Evolutionary conservation across 352 stramenopile genomes (phyloP).

Genomic region (Elongisporangium prolatum): DNA sequence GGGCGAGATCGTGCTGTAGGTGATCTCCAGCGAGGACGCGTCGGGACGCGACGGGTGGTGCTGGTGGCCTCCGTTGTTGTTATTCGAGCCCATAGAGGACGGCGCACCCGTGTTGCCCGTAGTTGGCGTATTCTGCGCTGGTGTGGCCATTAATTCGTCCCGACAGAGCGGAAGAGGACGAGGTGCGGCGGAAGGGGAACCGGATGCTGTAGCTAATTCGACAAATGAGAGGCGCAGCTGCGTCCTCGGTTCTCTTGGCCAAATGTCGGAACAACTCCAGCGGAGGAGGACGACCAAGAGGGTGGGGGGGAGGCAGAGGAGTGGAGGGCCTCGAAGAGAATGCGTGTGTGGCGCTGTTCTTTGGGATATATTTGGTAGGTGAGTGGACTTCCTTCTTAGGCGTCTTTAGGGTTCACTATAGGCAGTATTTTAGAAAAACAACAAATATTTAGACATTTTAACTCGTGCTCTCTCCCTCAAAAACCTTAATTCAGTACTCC

Average conservation of each 20-base stretch:
- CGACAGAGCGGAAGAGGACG: neutral
- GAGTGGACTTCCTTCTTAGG: neutral
- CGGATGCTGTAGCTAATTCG: neutral
- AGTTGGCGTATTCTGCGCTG: constrained; percentile 4
- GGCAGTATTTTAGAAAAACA: neutral
- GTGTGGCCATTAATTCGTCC: constrained; percentile 3
- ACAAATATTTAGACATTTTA: neutral
- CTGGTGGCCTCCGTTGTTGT: neutral
- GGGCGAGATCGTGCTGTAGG: constrained; percentile 77
- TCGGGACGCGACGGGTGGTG: constrained; percentile 5
- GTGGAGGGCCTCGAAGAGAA: neutral
- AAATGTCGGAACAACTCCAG: neutral
- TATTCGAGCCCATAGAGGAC: constrained; percentile 7
- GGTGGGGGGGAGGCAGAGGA: neutral
- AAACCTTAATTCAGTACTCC: neutral
- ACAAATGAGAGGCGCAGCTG: neutral
- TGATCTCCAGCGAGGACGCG: constrained; percentile 56
- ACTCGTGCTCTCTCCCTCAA: neutral
- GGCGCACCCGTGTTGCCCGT: constrained; percentile 12
- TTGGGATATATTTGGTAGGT: neutral
- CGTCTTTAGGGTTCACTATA: neutral
- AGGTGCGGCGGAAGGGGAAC: neutral
- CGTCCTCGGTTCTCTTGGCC: neutral
- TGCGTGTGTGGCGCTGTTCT: neutral
- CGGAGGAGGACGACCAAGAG: neutral